Base-by-base conservation (phyloP, 129 eudicot species). In the Tanacetum coccineum region DNA sequence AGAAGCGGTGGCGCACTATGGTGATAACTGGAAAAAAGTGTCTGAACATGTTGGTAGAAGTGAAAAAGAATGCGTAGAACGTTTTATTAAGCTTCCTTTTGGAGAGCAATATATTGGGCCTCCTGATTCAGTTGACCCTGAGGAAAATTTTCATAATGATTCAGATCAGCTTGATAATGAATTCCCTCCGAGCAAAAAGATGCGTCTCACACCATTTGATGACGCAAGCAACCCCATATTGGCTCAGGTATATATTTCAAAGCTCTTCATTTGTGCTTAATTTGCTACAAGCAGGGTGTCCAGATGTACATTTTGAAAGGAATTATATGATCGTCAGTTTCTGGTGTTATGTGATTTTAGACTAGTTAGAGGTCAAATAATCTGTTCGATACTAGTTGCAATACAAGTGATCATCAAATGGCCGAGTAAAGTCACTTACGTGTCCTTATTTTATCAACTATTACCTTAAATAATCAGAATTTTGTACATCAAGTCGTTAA, bases 221-320 rank as follows among this genome's bases (percentile, higher is more conserved):
- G 99, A 94, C 83, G 84, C 97, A 62, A 94, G 99, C 72, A 89
- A 94, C 88, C 99, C 99, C 62, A 89, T 94, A 51, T 65, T 94
- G 87, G 97, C 95, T 66, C 97, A 94, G 95, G 99, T 93, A 70
- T 6, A 64, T 54, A 15, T 19, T 52, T 65, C 56, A 46, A 44
- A 53, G 4, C 61, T 19, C 25, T 32, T 19, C 11, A 19, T 14
- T 3, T 62, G 10, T 62, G 53, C 11, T 40, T 42, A n/a, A 19
- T 32, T 32, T 61, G 49, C 22, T 30, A 25, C 12, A 28, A 52
- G 13, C 2, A 11, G 6, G 61, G 5, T 36, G 48, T 59, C 68
- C 30, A 44, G 36, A 40, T 46, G 59, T 10, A 59, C 2, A 11
- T 54, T 36, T 20, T 52, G 12, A 18, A 54, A 54, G 49, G 12